These are phyloP conservation scores for Fusarium sublunatum DNA, from an alignment of 2,329 filamentous ascomycete species.

Conservation along the genomic window DNA sequence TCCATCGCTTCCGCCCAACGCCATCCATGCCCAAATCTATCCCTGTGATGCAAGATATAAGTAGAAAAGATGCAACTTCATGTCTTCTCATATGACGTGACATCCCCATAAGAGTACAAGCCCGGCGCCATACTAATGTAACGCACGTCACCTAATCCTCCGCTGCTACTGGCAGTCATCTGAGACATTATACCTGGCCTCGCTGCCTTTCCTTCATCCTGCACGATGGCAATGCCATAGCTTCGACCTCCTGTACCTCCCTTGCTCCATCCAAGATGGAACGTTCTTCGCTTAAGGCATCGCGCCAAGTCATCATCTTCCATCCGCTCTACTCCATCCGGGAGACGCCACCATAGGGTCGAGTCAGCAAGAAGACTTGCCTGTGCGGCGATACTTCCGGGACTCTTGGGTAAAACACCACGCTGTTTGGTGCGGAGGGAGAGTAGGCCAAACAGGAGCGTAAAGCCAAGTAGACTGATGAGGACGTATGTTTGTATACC, in stretches of 20 bases:
- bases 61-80: conserved; percentile 1
- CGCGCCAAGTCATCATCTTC: conserved; percentile 41
- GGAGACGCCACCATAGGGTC: conserved; percentile 45
- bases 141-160: conserved; percentile 24
- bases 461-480: conserved; percentile 34
- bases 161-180: conserved; percentile 19
- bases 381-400: conserved; percentile 47
- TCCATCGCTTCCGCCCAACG: conserved; percentile 31
- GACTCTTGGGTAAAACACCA: conserved; percentile 43
- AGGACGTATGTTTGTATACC: conserved; percentile 41
- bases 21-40: conserved; percentile 27
- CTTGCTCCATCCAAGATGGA: conserved; percentile 43
- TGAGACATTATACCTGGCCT: conserved; percentile 18
- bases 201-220: conserved; percentile 42
- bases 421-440: conserved; percentile 41
- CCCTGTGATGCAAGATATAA: conserved; percentile 2
- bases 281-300: conserved; percentile 44
- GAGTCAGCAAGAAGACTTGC: conserved; percentile 48
- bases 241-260: conserved; percentile 27
- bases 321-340: conserved; percentile 46
- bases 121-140: conserved; percentile 46
- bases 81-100: conserved; percentile 37
- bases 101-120: conserved; percentile 44
- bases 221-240: conserved; percentile 46
- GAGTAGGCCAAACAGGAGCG: conserved; percentile 38